Conservation (phyloP, 352 stramenopile genomes). For the Peronospora farinosa region DNA sequence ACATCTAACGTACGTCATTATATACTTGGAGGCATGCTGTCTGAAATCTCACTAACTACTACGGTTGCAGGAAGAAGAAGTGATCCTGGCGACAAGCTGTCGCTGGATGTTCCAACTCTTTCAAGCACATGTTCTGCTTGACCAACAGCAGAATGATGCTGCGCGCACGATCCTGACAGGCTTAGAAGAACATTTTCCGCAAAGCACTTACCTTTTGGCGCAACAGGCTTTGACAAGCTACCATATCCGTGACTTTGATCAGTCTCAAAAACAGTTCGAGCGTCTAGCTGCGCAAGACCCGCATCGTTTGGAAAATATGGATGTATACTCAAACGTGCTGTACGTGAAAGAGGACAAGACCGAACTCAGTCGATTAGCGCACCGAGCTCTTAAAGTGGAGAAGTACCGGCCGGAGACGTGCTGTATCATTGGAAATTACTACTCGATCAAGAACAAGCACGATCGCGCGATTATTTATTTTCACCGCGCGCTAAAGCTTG, state of each 20-base stretch:
- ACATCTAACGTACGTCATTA: conserved; percentile 32
- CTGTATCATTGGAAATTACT: conserved; percentile 93
- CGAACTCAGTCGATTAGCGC: conserved; percentile 85
- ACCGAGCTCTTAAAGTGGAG: conserved; percentile 89
- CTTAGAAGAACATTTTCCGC: conserved; percentile 50
- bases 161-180: conserved; percentile 48
- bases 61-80: conserved; percentile 48
- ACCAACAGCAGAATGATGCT: conserved; percentile 73
- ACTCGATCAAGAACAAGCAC: conserved; percentile 90
- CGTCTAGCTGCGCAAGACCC: conserved; percentile 53
- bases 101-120: conserved; percentile 84
- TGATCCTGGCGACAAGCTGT: conserved; percentile 38
- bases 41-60: conserved; percentile 10
- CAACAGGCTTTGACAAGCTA: conserved; percentile 78
- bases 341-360: conserved; percentile 85
- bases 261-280: conserved; percentile 71
- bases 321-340: conserved; percentile 83
- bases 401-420: conserved; percentile 98
- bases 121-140: conserved; percentile 69
- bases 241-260: conserved; percentile 78
- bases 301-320: conserved; percentile 74
- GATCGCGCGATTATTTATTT: conserved; percentile 97
- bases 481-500: conserved; percentile 90
- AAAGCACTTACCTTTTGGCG: conserved; percentile 65
- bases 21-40: background rate